These are phyloP conservation scores for Euphorbia peplus DNA, from an alignment of 345 rosid genomes.

Conservation along the genomic window DNA sequence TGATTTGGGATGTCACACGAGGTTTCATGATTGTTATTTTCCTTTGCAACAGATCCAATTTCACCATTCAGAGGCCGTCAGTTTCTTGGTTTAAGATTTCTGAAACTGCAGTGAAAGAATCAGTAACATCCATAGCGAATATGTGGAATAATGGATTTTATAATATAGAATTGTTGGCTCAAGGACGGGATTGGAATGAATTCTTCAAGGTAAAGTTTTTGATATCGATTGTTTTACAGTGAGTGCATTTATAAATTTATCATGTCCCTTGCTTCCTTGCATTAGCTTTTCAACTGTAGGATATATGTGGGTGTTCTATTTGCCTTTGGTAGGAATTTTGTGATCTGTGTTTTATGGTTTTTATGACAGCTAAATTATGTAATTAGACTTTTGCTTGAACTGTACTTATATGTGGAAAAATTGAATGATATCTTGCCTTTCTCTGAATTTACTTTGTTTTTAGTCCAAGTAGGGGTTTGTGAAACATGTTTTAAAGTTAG, in stretches of 20 bases:
- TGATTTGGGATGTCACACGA: slow-evolving; percentile 2
- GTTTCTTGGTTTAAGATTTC: slow-evolving; percentile 54
- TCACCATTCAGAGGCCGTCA: slow-evolving; percentile 43
- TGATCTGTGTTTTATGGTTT: neutral
- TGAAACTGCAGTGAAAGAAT: slow-evolving; percentile 43
- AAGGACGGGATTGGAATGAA: slow-evolving; percentile 62
- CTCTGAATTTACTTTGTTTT: neutral
- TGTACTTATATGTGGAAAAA: neutral
- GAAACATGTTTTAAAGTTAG: neutral
- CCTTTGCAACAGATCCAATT: slow-evolving; percentile 50
- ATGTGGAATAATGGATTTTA: slow-evolving; percentile 55
- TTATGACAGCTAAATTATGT: neutral
- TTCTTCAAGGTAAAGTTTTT: slow-evolving; percentile 55
- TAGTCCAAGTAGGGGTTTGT: neutral
- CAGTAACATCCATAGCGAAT: slow-evolving; percentile 35
- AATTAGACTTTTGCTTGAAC: neutral
- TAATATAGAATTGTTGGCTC: slow-evolving; percentile 39
- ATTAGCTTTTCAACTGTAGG: neutral
- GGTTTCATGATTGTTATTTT: slow-evolving; percentile 10
- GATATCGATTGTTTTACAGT: neutral
- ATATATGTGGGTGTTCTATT: neutral
- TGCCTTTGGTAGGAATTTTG: neutral
- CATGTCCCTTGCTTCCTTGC: neutral
- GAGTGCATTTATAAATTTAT: neutral
- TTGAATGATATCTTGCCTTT: neutral